Evolutionary conservation across 441 rosid genomes (phyloP).

Genomic region (Biscutella laevigata): DNA sequence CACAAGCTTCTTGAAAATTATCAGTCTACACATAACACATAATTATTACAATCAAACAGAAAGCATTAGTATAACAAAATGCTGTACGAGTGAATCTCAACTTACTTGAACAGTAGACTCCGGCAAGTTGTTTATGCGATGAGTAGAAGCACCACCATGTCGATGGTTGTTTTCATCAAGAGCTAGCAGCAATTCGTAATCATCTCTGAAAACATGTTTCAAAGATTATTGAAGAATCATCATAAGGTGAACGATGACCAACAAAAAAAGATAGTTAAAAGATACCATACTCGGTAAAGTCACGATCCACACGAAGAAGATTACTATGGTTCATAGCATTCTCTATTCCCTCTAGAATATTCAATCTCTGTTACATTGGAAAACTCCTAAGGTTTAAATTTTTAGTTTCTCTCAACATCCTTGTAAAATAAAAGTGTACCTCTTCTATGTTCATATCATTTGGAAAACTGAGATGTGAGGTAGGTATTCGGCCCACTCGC

Average conservation of each 20-base stretch:
- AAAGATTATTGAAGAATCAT: background rate
- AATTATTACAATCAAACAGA: conserved; percentile 6
- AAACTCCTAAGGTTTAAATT: background rate
- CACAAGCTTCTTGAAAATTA: conserved; percentile 62
- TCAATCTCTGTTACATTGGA: conserved; percentile 45
- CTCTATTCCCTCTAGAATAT: conserved; percentile 70
- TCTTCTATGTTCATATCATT: conserved; percentile 51
- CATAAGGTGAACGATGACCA: background rate
- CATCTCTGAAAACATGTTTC: conserved; percentile 44
- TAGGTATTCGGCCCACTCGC: conserved; percentile 33
- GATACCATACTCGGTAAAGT: conserved; percentile 69
- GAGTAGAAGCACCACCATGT: conserved; percentile 52
- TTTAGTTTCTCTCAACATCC: background rate
- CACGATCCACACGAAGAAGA: conserved; percentile 53
- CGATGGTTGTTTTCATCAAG: conserved; percentile 66
- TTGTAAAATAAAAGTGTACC: conserved; percentile 32
- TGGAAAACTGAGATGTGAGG: conserved; percentile 45
- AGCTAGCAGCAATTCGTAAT: conserved; percentile 85
- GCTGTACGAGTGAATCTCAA: conserved; percentile 4
- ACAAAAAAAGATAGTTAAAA: background rate
- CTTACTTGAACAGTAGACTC: conserved; percentile 70
- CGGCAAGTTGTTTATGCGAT: conserved; percentile 70
- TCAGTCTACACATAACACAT: conserved; percentile 53
- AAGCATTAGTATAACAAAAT: background rate
- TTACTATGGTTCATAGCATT: conserved; percentile 35